Base-by-base conservation (phyloP, 2,329 filamentous ascomycete species). In the Leptographium flavum region DNA sequence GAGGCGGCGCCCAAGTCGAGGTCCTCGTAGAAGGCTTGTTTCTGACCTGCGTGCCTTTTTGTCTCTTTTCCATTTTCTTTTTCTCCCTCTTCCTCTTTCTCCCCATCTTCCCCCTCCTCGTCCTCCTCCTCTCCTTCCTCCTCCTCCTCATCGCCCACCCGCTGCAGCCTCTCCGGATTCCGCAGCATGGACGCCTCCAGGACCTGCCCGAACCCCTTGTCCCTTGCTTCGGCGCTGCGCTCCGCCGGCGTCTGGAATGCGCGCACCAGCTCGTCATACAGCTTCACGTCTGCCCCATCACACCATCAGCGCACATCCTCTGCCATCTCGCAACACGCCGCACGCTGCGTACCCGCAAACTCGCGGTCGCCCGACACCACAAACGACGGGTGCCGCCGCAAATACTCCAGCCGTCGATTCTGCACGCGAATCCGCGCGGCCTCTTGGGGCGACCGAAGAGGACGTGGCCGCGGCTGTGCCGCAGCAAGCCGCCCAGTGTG, bases 201-300 rank as follows among this genome's bases (percentile, higher is more conserved):
- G 13, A 83, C 73, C 22, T 83, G 82, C 1, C 82, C 83, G 59
- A 87, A 92, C 11, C 87, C 87, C 57, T 87, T 87, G 9, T 68
- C 65, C 37, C 76, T 76, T 9, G 80, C 82, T 54, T 90, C 84
- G 7, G 72, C 72, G 57, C 87, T 78, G 44, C 85, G 76, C 63
- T 94, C 86, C 4, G 71, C 67, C 3, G 79, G 65, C 1, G 79
- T 80, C 52, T 88, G 84, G 59, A 87, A 88, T 43, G 76, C 77
- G 43, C 85, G 78, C 49, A 94, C 74, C 22, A 93, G 70, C 44
- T 76, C 74, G 60, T 93, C 84, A 66, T 94, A 94, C 28, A 93
- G 73, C 9, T 90, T 66, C 1, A 87, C 86, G 62, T 92, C 84
- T 73, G 47, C 27, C 15, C 10, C 15, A 23, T 7, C 17, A 4